A percentile compares a stretch with the other conserved stretches of the same genome.
Conservation (phyloP, 352 stramenopile species). For the Globisporangium barbulae region DNA sequence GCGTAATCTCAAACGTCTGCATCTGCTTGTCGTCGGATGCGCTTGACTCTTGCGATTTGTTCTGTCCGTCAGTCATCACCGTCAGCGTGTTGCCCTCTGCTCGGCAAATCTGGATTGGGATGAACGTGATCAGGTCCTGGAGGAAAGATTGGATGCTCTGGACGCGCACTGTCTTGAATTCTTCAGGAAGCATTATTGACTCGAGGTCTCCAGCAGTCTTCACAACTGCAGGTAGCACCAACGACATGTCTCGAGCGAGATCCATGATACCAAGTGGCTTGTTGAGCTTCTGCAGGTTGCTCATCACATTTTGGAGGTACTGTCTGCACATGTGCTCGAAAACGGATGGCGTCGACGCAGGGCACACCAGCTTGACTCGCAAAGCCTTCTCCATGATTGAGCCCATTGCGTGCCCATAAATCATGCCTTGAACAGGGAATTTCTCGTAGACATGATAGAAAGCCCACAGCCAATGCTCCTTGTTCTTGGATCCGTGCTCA, state of each 20-base stretch:
- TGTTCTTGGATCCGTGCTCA: background rate
- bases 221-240: background rate
- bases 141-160: conserved; percentile 20
- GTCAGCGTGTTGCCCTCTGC: conserved; percentile 52
- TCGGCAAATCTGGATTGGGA: conserved; percentile 68
- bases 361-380: conserved; percentile 23
- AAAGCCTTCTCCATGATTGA: conserved; percentile 15
- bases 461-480: conserved; percentile 9
- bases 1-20: conserved; percentile 35
- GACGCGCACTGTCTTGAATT: conserved; percentile 8
- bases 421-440: conserved; percentile 32
- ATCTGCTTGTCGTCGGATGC: conserved; percentile 13
- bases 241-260: conserved; percentile 16
- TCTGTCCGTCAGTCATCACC: conserved; percentile 40
- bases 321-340: background rate
- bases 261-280: conserved; percentile 46
- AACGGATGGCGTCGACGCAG: background rate
- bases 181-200: background rate
- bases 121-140: conserved; percentile 50
- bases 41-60: conserved; percentile 21
- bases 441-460: conserved; percentile 54
- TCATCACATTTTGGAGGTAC: conserved; percentile 39
- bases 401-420: background rate
- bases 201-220: background rate
- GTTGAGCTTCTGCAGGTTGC: conserved; percentile 47